These are phyloP conservation scores for Sporopachydermia lactativora DNA, from an alignment of 805 yeast genomes.

Conservation along the genomic window DNA sequence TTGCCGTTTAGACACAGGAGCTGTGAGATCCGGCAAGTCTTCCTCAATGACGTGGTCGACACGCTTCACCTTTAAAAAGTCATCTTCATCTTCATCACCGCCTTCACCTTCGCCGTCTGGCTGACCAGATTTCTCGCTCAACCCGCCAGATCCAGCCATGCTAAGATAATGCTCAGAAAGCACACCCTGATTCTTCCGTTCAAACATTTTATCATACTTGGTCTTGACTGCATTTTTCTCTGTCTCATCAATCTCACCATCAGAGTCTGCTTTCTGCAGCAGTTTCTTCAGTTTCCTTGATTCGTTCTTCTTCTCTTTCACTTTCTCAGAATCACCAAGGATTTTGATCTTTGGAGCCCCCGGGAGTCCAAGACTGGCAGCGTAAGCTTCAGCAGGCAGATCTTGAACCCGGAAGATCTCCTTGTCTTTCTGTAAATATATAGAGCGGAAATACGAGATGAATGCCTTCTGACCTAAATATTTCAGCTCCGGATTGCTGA, in stretches of 20 bases:
- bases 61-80: conserved; percentile 71
- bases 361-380: conserved; percentile 82
- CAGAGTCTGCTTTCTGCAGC: conserved; percentile 29
- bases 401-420: conserved; percentile 67
- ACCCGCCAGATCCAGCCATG: conserved; percentile 36
- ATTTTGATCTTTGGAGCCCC: conserved; percentile 92
- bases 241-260: conserved; percentile 37
- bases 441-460: conserved; percentile 76
- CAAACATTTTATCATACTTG: conserved; percentile 91
- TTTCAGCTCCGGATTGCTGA: conserved; percentile 82
- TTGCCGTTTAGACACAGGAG: conserved; percentile 70
- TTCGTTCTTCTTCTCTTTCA: conserved; percentile 67
- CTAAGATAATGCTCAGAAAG: conserved; percentile 78
- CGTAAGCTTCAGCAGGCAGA: conserved; percentile 71
- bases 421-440: conserved; percentile 78
- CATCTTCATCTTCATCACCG: conserved; percentile 47
- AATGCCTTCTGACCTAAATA: conserved; percentile 94
- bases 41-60: conserved; percentile 57
- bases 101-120: conserved; percentile 19
- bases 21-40: conserved; percentile 41
- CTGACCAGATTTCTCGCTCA: conserved; percentile 9
- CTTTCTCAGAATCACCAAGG: conserved; percentile 29
- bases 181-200: conserved; percentile 84
- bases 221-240: conserved; percentile 47
- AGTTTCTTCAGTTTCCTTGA: conserved; percentile 55